Conservation (phyloP, 177 flowering plant genomes). For the Vitis hybrid region DNA sequence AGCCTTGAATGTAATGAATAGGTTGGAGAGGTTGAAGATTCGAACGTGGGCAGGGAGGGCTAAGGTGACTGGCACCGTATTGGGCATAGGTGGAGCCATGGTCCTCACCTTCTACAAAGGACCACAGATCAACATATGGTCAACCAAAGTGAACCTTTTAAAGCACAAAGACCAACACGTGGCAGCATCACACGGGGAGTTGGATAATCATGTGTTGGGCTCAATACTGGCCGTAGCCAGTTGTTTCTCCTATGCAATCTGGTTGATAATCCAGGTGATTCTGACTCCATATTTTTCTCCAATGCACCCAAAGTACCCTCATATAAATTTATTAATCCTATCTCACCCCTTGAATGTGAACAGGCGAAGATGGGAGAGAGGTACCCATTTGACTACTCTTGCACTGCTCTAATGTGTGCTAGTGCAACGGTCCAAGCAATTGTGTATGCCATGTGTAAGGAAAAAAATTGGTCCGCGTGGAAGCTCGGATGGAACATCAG, state of each 20-base stretch:
- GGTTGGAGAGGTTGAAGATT: slow-evolving; percentile 35
- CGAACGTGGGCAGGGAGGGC: slow-evolving; percentile 30
- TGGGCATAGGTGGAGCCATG: slow-evolving; percentile 61
- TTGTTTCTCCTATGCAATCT: slow-evolving; percentile 36
- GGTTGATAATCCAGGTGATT: slow-evolving; percentile 59
- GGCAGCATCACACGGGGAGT: no score
- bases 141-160: slow-evolving; percentile 29
- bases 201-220: slow-evolving; percentile 19
- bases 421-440: slow-evolving; percentile 37
- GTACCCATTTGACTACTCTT: slow-evolving; percentile 46
- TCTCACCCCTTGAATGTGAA: not conserved
- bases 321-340: no score
- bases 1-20: not conserved
- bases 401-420: slow-evolving; percentile 43
- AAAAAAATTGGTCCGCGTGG: slow-evolving; percentile 50
- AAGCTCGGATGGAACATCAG: slow-evolving; percentile 53
- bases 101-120: slow-evolving; percentile 57
- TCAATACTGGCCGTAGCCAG: slow-evolving; percentile 34
- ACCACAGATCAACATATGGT: slow-evolving; percentile 32
- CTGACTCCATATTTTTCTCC: not conserved
- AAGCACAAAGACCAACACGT: not conserved
- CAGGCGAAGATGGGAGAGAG: slow-evolving; percentile 46
- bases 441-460: slow-evolving; percentile 34
- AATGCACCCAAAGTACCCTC: no score
- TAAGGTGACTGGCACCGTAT: slow-evolving; percentile 45